These are phyloP conservation scores for Opeltia flavorubescens DNA, from an alignment of 495 filamentous ascomycete genomes.

Conservation along the genomic window DNA sequence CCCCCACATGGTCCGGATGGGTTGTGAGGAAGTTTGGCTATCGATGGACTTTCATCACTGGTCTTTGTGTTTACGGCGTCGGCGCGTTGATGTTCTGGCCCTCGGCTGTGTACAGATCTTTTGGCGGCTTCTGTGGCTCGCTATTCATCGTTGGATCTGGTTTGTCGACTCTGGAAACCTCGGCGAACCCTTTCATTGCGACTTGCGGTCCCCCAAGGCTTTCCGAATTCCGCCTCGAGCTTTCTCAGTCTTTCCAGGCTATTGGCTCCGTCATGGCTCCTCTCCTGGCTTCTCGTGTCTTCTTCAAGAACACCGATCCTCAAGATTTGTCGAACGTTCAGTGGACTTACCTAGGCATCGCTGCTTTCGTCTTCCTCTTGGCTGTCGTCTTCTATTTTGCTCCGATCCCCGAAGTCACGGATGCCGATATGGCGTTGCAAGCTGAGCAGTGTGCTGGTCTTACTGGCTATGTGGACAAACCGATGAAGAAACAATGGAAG, in stretches of 20 bases:
- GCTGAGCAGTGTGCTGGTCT: conserved; percentile 26
- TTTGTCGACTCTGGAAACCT: conserved; percentile 39
- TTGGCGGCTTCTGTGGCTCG: conserved; percentile 45
- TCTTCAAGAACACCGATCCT: conserved; percentile 45
- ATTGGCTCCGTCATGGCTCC: conserved; percentile 52
- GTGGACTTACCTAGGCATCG: conserved; percentile 63
- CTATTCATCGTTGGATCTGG: conserved; percentile 45
- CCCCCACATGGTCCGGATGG: conserved; percentile 26
- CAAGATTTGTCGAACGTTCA: conserved; percentile 43
- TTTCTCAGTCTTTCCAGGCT: conserved; percentile 56
- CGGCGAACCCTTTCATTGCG: conserved; percentile 42
- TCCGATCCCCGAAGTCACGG: conserved; percentile 40
- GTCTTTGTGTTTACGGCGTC: conserved; percentile 35
- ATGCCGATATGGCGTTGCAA: conserved; percentile 43
- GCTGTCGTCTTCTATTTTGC: conserved; percentile 31
- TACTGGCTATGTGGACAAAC: conserved; percentile 28
- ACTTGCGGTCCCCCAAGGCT: conserved; percentile 38
- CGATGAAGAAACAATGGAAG: conserved; percentile 41
- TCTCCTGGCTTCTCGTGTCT: conserved; percentile 51
- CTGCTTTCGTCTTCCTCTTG: conserved; percentile 54
- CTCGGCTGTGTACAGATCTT: conserved; percentile 35
- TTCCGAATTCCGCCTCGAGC: conserved; percentile 44
- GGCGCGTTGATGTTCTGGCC: conserved; percentile 43
- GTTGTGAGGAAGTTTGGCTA: conserved; percentile 39
- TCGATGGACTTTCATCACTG: conserved; percentile 39